A percentile compares a stretch with the other conserved stretches of the same genome.
Conservation (phyloP, 2,329 filamentous ascomycete species). For the Claviceps humidiphila region DNA sequence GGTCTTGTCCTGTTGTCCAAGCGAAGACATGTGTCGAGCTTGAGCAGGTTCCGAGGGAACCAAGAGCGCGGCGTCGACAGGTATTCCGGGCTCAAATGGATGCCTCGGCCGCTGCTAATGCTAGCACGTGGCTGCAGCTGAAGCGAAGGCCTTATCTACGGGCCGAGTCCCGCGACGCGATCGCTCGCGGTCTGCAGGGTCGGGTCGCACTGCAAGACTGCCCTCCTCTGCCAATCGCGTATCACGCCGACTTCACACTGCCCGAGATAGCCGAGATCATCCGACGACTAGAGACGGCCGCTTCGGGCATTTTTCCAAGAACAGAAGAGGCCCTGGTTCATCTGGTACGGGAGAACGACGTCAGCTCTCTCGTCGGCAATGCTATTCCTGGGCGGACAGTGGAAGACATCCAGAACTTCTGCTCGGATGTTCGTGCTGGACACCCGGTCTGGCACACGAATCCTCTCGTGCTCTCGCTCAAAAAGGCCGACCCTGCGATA, state of each 20-base stretch:
- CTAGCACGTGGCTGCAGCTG: slow-evolving; percentile 3
- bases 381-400: slow-evolving; percentile 12
- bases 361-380: slow-evolving; percentile 12
- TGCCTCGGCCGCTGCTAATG: not conserved
- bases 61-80: not conserved
- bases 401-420: slow-evolving; percentile 19
- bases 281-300: slow-evolving; percentile 8
- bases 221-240: slow-evolving; percentile 5
- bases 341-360: slow-evolving; percentile 10
- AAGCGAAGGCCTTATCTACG: slow-evolving; percentile 14
- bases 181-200: slow-evolving; percentile 12
- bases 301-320: slow-evolving; percentile 7
- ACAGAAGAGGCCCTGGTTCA: slow-evolving; percentile 11
- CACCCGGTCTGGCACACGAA: slow-evolving; percentile 4
- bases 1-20: not conserved
- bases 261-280: slow-evolving; percentile 23
- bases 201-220: slow-evolving; percentile 3
- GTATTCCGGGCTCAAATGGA: not conserved
- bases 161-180: slow-evolving; percentile 14
- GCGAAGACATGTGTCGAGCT: not conserved
- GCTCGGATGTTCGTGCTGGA: slow-evolving; percentile 17
- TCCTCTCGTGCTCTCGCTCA: slow-evolving; percentile 15
- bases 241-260: slow-evolving; percentile 34
- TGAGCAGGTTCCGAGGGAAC: not conserved
- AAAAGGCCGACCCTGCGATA: slow-evolving; percentile 5